These are phyloP conservation scores for Hawksworthiomyces lignivorus DNA, from an alignment of 2,329 filamentous ascomycete genomes.

Conservation along the genomic window DNA sequence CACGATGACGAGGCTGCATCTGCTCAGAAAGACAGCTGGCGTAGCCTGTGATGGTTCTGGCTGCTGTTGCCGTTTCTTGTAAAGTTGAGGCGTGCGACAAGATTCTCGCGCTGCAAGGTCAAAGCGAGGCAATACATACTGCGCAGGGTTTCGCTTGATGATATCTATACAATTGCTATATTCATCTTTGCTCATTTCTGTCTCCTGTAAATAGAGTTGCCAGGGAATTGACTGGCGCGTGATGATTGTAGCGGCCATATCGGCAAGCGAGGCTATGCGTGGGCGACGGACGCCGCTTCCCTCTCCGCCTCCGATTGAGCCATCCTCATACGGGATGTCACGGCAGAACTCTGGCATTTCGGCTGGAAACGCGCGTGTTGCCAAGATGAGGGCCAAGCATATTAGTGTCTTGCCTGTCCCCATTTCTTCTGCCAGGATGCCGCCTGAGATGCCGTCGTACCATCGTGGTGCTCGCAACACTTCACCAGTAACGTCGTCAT, in stretches of 20 bases:
- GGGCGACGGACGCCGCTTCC: slow-evolving; percentile 30
- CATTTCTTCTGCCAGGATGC: slow-evolving; percentile 76
- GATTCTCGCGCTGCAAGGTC: slow-evolving; percentile 22
- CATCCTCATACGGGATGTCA: background rate
- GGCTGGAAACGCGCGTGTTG: slow-evolving; percentile 63
- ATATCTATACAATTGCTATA: slow-evolving; percentile 47
- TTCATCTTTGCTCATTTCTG: slow-evolving; percentile 35
- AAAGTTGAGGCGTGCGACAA: too few relatives aligned
- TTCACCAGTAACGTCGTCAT: slow-evolving; percentile 55
- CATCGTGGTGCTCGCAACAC: slow-evolving; percentile 58
- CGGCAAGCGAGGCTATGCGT: slow-evolving; percentile 54
- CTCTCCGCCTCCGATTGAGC: background rate
- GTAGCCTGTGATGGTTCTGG: background rate
- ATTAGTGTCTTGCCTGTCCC: slow-evolving; percentile 83
- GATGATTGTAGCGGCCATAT: slow-evolving; percentile 65
- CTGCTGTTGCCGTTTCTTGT: background rate
- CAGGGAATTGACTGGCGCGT: slow-evolving; percentile 64
- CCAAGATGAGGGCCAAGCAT: slow-evolving; percentile 65
- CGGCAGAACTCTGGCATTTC: slow-evolving; percentile 56
- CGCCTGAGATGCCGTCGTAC: slow-evolving; percentile 69
- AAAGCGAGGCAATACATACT: slow-evolving; percentile 48
- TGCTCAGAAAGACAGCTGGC: slow-evolving; percentile 52
- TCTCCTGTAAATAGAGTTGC: slow-evolving; percentile 52
- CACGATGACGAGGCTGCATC: slow-evolving; percentile 68
- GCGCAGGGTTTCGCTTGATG: slow-evolving; percentile 49